Conservation (phyloP, 371 early-diverging fungal genomes). For the Syncephalastrum monosporum region DNA sequence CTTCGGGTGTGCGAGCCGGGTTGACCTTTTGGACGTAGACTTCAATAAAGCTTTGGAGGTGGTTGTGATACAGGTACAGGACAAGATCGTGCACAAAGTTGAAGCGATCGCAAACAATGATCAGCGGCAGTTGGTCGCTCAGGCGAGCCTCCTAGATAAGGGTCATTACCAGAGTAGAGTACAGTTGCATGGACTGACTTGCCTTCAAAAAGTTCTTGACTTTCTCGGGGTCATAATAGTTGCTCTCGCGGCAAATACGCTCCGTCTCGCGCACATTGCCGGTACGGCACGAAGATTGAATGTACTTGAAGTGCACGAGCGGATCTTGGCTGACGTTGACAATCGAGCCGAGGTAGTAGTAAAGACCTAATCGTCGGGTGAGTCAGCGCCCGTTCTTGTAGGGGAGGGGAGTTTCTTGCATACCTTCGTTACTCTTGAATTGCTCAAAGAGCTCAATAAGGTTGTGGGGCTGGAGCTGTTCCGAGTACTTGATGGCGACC, state of each 20-base stretch:
- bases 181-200: background rate
- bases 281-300: constrained; percentile 91
- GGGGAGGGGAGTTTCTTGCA: constrained; percentile 12
- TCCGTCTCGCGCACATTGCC: constrained; percentile 98
- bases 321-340: constrained; percentile 94
- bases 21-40: constrained; percentile 98
- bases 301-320: constrained; percentile 97
- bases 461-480: constrained; percentile 84
- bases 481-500: constrained; percentile 94
- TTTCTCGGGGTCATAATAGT: constrained; percentile 93
- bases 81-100: constrained; percentile 97
- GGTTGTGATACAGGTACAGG: constrained; percentile 92
- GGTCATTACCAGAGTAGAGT: background rate
- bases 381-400: too few species aligned
- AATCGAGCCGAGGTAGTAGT: constrained; percentile 92
- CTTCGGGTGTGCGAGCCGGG: constrained; percentile 90
- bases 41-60: constrained; percentile 93
- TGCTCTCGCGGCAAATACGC: constrained; percentile 94
- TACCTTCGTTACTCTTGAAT: constrained; percentile 91
- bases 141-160: constrained; percentile 81
- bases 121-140: constrained; percentile 92
- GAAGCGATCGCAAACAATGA: constrained; percentile 97
- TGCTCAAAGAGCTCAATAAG: constrained; percentile 90
- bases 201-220: constrained; percentile 97
- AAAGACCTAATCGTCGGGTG: constrained; percentile 47